A percentile compares a stretch with the other conserved stretches of the same genome.
phyloP scores from a whole-genome alignment of 805 yeast species.

The Candida sonorensis region DNA sequence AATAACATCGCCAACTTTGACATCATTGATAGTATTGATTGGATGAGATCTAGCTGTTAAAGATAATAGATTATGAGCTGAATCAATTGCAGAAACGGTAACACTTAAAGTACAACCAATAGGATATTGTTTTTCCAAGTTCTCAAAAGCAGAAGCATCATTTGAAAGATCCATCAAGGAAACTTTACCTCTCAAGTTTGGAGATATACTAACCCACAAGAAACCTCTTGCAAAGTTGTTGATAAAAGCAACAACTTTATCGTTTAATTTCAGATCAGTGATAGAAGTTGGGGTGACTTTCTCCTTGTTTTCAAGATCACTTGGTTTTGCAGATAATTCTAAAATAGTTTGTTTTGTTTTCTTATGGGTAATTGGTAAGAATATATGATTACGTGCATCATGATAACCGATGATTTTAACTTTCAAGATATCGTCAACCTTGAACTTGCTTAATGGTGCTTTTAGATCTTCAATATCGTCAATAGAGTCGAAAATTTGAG shows the following conservation, averaged over 20 bases:
- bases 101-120: slow-evolving; percentile 65
- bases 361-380: slow-evolving; percentile 57
- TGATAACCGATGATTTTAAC: slow-evolving; percentile 73
- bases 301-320: slow-evolving; percentile 23
- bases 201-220: slow-evolving; percentile 65
- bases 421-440: slow-evolving; percentile 48
- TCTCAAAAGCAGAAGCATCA: slow-evolving; percentile 39
- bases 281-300: slow-evolving; percentile 28
- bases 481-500: slow-evolving; percentile 54
- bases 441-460: slow-evolving; percentile 54
- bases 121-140: slow-evolving; percentile 55
- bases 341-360: slow-evolving; percentile 48
- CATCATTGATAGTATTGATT: slow-evolving; percentile 38
- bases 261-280: slow-evolving; percentile 41
- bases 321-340: slow-evolving; percentile 55
- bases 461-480: slow-evolving; percentile 49
- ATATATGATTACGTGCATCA: slow-evolving; percentile 62
- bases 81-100: slow-evolving; percentile 46
- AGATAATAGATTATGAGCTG: slow-evolving; percentile 42
- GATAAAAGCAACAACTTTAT: slow-evolving; percentile 51
- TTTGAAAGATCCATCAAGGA: slow-evolving; percentile 57
- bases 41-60: slow-evolving; percentile 42
- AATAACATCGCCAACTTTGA: slow-evolving; percentile 45
- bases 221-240: slow-evolving; percentile 55
- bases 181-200: slow-evolving; percentile 59